Evolutionary conservation across 1,139 yeast genomes (phyloP).

Genomic region (Blastobotrys illinoisensis): DNA sequence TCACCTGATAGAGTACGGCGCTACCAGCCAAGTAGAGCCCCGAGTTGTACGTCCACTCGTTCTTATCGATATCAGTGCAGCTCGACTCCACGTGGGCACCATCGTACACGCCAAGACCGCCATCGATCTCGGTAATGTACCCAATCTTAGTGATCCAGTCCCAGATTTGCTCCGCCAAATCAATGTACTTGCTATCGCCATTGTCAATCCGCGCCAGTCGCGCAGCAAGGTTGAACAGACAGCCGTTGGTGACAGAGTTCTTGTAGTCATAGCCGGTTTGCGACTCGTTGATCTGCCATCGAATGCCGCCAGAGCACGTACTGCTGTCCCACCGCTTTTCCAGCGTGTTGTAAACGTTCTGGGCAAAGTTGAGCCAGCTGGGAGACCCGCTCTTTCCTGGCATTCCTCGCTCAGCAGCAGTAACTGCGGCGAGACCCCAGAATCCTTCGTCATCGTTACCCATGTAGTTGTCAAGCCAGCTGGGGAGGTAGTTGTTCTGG

Average conservation of each 20-base stretch:
- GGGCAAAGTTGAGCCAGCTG: not conserved
- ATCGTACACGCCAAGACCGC: slow-evolving; percentile 46
- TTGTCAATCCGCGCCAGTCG: slow-evolving; percentile 56
- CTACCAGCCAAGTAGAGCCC: slow-evolving; percentile 77
- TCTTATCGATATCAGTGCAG: slow-evolving; percentile 54
- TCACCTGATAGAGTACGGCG: slow-evolving; percentile 74
- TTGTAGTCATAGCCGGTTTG: not conserved
- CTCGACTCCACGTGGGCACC: slow-evolving; percentile 65
- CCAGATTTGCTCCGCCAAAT: slow-evolving; percentile 71
- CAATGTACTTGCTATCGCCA: slow-evolving; percentile 42
- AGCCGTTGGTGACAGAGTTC: slow-evolving; percentile 49
- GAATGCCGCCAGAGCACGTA: not conserved
- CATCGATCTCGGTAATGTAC: slow-evolving; percentile 38
- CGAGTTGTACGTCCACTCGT: slow-evolving; percentile 85
- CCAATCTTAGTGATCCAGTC: slow-evolving; percentile 72
- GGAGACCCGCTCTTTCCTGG: not conserved
- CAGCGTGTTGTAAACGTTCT: not conserved
- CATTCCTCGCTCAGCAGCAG: not conserved
- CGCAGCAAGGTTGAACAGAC: slow-evolving; percentile 82
- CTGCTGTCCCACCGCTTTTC: not conserved
- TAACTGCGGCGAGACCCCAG: not conserved
- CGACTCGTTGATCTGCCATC: not conserved
- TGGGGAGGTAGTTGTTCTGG: not conserved
- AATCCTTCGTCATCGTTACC: not conserved
- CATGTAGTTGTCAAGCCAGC: not conserved